Evolutionary conservation across 1,139 yeast species (phyloP), one percentile per base, ranked within the genome.

Genomic region (Geotrichum candidum): DNA sequence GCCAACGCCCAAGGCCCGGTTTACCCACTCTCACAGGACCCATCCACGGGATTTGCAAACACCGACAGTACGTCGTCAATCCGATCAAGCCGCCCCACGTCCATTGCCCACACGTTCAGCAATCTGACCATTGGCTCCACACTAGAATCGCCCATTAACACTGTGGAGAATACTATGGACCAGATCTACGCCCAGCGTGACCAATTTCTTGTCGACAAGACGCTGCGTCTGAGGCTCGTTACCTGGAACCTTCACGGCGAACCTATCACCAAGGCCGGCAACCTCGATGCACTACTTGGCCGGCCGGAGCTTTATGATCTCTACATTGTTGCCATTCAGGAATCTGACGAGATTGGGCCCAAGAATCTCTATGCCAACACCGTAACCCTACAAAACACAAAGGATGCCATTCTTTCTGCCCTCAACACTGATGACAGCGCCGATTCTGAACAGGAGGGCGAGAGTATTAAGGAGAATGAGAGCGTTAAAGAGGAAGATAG

Each of bases 291-390:
- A 0, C 23, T 60, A 10, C 60, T 60, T 35, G 63, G 63, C 11
- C 51, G 54, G 31, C 61, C 61, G 6, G 45, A 29, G 41, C 48
- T 73, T 2, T 54, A 29, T 29, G 84, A 81, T 61, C 62, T 83
- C 0, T 77, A 78, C 62, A 74, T 80, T 5, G 65, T 82, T 7
- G 78, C 79, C 11, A 73, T 83, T 60, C 87, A 83, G 66, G 87
- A 83, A 65, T 76, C 84, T 0, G 79, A 83, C n/a, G 80, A 83
- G 3, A 70, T 82, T 53, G 77, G 61, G 18, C 61, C 84, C 2
- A 73, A 75, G 61, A 78, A 77, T 60, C 70, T 82, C 53, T 76
- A 78, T 48, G 77, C 83, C 4, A 79, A 82, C 13, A 74, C 73
- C 13, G 68, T 69, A 2, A 76, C 82, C 0, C 74, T 82, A 38